phyloP scores from a whole-genome alignment of 2,329 filamentous ascomycete genomes.

The Myotisia sp. region DNA sequence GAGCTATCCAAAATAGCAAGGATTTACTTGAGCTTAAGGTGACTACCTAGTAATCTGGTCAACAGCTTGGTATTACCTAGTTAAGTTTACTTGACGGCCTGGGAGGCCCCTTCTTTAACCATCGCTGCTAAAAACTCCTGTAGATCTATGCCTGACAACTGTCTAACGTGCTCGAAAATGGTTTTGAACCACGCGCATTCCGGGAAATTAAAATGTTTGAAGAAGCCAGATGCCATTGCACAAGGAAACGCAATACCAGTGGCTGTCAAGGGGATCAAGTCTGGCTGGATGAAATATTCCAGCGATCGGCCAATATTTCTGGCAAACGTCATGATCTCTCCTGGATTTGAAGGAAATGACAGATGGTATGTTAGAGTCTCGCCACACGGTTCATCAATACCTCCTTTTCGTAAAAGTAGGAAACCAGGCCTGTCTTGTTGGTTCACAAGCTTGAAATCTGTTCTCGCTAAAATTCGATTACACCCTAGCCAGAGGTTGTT shows the following conservation, averaged over 20 bases:
- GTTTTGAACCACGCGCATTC: conserved; percentile 9
- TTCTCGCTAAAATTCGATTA: background rate
- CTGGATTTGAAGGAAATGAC: background rate
- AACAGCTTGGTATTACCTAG: too few species aligned
- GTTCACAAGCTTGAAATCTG: background rate
- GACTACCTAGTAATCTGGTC: too few species aligned
- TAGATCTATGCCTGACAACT: conserved; percentile 1
- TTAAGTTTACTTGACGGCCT: too few species aligned
- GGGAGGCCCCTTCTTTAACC: too few species aligned
- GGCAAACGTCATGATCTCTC: conserved; percentile 1
- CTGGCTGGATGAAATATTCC: conserved; percentile 12
- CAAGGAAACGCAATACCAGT: conserved; percentile 9
- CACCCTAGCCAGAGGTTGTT: conserved; percentile 6
- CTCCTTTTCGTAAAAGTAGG: background rate
- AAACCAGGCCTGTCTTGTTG: background rate
- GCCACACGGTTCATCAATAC: background rate
- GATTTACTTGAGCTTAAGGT: too few species aligned
- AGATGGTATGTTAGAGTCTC: background rate
- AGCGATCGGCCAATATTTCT: conserved; percentile 10
- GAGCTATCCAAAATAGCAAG: too few species aligned
- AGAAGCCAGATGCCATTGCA: conserved; percentile 6
- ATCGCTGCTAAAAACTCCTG: conserved; percentile 3
- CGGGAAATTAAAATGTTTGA: conserved; percentile 6
- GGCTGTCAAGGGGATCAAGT: conserved; percentile 7
- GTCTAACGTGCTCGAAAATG: conserved; percentile 5